Evolutionary conservation across 345 rosid species (phyloP).

Genomic region (Acer saccharum): DNA sequence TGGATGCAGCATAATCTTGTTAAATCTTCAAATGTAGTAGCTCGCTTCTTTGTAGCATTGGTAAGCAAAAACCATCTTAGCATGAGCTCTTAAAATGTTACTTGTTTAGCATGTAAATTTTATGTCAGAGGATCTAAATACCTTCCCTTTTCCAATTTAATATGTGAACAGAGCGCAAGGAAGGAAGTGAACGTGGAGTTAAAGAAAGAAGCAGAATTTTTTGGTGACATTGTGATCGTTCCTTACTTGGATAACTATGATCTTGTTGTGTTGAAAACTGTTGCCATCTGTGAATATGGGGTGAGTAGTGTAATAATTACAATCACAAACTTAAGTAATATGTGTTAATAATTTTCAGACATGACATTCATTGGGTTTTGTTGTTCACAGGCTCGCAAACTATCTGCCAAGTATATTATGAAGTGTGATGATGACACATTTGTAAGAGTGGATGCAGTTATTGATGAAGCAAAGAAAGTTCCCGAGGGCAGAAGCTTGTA

Average conservation of each 20-base stretch:
- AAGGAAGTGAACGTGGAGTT: slow-evolving; percentile 88
- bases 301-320: slow-evolving; percentile 44
- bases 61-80: slow-evolving; percentile 41
- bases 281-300: slow-evolving; percentile 96
- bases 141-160: slow-evolving; percentile 17
- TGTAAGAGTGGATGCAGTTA: slow-evolving; percentile 72
- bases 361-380: slow-evolving; percentile 16
- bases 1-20: slow-evolving; percentile 94
- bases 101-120: not conserved
- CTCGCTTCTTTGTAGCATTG: slow-evolving; percentile 94
- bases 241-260: slow-evolving; percentile 97
- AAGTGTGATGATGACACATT: slow-evolving; percentile 96
- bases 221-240: slow-evolving; percentile 83
- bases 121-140: slow-evolving; percentile 8
- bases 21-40: slow-evolving; percentile 78
- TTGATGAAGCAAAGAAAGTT: slow-evolving; percentile 63
- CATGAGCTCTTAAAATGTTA: not conserved
- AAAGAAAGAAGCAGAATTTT: slow-evolving; percentile 95
- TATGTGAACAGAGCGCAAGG: slow-evolving; percentile 64
- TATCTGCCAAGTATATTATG: slow-evolving; percentile 74
- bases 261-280: slow-evolving; percentile 91
- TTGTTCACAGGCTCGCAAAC: slow-evolving; percentile 55
- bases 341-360: not conserved
- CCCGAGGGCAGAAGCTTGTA: slow-evolving; percentile 68
- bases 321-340: slow-evolving; percentile 5